Evolutionary conservation across 2,329 filamentous ascomycete species (phyloP), one percentile per base, ranked within the genome.

Genomic region (Leptographium flavum): DNA sequence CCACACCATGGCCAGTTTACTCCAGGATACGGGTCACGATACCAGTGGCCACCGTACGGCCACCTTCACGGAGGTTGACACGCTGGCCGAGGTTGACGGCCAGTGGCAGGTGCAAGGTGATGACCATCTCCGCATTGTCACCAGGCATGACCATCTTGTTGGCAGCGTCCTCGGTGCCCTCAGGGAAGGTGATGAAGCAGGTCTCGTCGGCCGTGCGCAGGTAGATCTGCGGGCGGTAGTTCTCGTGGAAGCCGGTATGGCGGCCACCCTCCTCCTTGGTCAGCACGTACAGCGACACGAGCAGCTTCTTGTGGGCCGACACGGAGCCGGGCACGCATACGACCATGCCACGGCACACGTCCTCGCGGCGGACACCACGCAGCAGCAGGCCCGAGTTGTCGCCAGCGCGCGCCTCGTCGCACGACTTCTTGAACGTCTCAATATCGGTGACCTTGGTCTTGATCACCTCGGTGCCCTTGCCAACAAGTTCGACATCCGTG

Each of bases 381-480:
- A 98, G 82, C 45, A 98, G 79, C 32, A 98, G 83, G 61, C 92
- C 92, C 23, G 92, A 95, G 80, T 96, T 98, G 69, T 98, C 92
- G 65, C 92, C 92, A 50, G 92, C 92, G 58, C 85, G 79, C 48
- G 90, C 94, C 69, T 94, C 87, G 48, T 95, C 88, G 67, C 92
- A 96, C 42, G 87, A 93, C 79, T 98, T 98, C 78, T 96, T 95
- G 77, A 98, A 98, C 54, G 90, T 98, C 74, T 98, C 92, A 56
- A 98, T 96, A 61, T 98, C 93, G 60, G 92, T 98, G 54, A 98
- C 90, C 76, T 95, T 96, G 66, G 92, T 96, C 80, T 93, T 95
- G 74, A 96, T 85, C 54, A 86, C 69, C 39, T 79, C 74, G 47
- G 69, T 66, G 55, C 81, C 79, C 73, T 92, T 94, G 63, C 92